A percentile compares a stretch with the other conserved stretches of the same genome.
phyloP scores from a whole-genome alignment of 2,329 filamentous ascomycete genomes.

The Chrysoporthe cubensis region DNA sequence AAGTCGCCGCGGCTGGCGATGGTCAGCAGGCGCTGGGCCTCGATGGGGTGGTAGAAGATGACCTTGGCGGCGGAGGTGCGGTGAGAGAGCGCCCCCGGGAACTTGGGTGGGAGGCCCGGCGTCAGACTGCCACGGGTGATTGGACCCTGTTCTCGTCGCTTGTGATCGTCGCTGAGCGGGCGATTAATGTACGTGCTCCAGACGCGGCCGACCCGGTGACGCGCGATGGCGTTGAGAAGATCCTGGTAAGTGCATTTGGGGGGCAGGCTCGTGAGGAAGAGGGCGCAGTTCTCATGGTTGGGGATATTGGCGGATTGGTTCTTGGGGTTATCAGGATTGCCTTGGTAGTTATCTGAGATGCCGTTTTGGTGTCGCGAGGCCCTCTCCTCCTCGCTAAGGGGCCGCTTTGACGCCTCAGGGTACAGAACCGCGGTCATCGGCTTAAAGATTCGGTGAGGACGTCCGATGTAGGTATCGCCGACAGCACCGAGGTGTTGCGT shows the following conservation, averaged over 20 bases:
- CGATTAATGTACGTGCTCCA: conserved; percentile 17
- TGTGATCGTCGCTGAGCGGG: background rate
- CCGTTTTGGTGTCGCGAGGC: background rate
- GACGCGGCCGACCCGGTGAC: conserved; percentile 13
- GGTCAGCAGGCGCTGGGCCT: conserved; percentile 8
- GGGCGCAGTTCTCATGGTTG: conserved; percentile 18
- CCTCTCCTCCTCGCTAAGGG: conserved; percentile 6
- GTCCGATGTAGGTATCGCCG: background rate
- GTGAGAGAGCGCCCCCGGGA: background rate
- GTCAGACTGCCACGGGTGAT: background rate
- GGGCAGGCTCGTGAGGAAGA: conserved; percentile 22
- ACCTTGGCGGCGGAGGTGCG: conserved; percentile 24
- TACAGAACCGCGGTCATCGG: conserved; percentile 17
- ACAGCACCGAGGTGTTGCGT: background rate
- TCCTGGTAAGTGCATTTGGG: conserved; percentile 9
- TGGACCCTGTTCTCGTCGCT: no score
- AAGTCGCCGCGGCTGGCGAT: background rate
- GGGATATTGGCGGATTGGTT: conserved; percentile 27
- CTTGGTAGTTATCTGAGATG: conserved; percentile 22
- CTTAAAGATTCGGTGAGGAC: conserved; percentile 3
- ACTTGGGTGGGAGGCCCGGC: background rate
- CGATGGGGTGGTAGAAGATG: conserved; percentile 23
- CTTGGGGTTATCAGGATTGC: conserved; percentile 18
- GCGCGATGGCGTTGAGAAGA: background rate
- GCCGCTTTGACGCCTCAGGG: conserved; percentile 5